phyloP scores from a whole-genome alignment of 2,329 filamentous ascomycete genomes.

The Aspergillus sp. region DNA sequence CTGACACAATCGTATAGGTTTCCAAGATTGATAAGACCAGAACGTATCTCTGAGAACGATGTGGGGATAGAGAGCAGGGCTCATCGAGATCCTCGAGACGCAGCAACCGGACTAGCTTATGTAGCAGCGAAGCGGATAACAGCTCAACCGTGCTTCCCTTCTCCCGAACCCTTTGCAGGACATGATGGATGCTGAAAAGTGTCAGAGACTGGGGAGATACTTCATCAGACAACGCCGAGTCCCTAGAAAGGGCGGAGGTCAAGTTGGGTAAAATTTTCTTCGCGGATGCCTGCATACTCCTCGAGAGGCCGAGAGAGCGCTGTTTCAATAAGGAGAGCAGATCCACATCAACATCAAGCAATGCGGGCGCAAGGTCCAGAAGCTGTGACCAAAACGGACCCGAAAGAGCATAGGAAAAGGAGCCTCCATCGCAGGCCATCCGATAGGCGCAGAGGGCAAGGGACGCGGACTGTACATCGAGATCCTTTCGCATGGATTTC shows the following conservation, averaged over 20 bases:
- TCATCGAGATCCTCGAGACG: slow-evolving; percentile 10
- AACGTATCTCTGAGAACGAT: slow-evolving; percentile 23
- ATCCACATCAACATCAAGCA: slow-evolving; percentile 29
- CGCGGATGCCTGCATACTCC: slow-evolving; percentile 27
- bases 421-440: slow-evolving; percentile 26
- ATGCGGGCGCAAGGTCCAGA: slow-evolving; percentile 21
- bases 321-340: slow-evolving; percentile 22
- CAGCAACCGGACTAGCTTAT: slow-evolving; percentile 29
- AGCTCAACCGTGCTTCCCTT: slow-evolving; percentile 25
- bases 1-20: slow-evolving; percentile 31
- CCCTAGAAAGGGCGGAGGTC: slow-evolving; percentile 23
- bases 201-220: slow-evolving; percentile 33
- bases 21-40: slow-evolving; percentile 38
- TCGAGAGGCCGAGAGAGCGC: slow-evolving; percentile 26
- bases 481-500: slow-evolving; percentile 56
- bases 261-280: slow-evolving; percentile 23
- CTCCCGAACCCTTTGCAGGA: slow-evolving; percentile 30
- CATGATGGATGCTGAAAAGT: slow-evolving; percentile 31
- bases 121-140: slow-evolving; percentile 26
- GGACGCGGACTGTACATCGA: slow-evolving; percentile 46
- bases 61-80: slow-evolving; percentile 1
- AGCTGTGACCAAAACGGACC: slow-evolving; percentile 31
- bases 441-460: slow-evolving; percentile 33
- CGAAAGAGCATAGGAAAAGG: slow-evolving; percentile 27
- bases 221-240: slow-evolving; percentile 9